Conservation (phyloP, 75 land plant genomes). For the Adiantum capillusveneris region DNA sequence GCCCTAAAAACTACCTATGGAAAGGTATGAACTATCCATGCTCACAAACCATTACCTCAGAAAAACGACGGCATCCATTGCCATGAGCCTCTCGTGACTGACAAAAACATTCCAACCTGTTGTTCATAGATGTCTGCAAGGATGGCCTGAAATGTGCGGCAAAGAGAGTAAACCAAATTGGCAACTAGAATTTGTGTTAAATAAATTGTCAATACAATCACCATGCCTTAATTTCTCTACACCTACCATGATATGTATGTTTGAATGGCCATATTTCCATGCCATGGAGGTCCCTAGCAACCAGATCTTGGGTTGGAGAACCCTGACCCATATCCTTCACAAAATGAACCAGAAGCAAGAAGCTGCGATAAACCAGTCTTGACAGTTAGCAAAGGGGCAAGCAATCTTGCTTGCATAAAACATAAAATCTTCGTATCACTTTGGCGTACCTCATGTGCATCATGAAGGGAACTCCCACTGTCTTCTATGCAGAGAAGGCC, state of each 20-base stretch:
- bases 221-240: too few relatives aligned
- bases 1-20: too few relatives aligned
- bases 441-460: too few relatives aligned
- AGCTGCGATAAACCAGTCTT: not conserved
- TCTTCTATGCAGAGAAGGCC: too few relatives aligned
- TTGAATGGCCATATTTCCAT: constrained; percentile 76
- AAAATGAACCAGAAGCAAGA: not conserved
- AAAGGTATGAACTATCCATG: too few relatives aligned
- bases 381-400: constrained; percentile 41
- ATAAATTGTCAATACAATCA: too few relatives aligned
- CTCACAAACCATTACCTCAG: constrained; percentile 8
- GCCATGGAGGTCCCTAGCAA: constrained; percentile 82
- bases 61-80: constrained; percentile 31
- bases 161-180: too few relatives aligned
- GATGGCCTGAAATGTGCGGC: constrained; percentile 21
- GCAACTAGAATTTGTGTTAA: not conserved
- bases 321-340: constrained; percentile 58
- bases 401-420: constrained; percentile 71
- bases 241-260: constrained; percentile 71
- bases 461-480: too few relatives aligned
- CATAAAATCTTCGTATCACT: constrained; percentile 92
- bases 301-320: constrained; percentile 78
- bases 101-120: constrained; percentile 46
- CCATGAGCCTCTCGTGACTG: constrained; percentile 24
- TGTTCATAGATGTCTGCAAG: constrained; percentile 30